phyloP scores from a whole-genome alignment of 176 grass and related monocot genomes.

The Zea luxurians region DNA sequence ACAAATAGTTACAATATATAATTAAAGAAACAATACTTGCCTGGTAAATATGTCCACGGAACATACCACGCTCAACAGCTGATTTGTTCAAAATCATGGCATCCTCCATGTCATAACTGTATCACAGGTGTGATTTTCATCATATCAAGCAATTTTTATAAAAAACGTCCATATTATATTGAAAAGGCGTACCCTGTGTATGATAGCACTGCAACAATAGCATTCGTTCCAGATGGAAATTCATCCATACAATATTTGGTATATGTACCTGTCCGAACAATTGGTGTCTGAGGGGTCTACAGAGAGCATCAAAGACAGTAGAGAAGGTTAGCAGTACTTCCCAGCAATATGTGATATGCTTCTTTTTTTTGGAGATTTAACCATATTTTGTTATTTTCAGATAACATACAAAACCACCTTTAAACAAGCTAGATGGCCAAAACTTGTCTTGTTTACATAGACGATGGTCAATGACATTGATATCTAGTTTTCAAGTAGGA shows the following conservation, averaged over 20 bases:
- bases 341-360: neutral
- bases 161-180: constrained; percentile 5
- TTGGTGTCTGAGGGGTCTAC: constrained; percentile 92
- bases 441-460: neutral
- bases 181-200: constrained; percentile 74
- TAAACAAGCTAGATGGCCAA: neutral
- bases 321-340: neutral
- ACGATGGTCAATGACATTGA: neutral
- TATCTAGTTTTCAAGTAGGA: too few species aligned
- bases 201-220: constrained; percentile 83
- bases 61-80: constrained; percentile 86
- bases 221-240: constrained; percentile 91
- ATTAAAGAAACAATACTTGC: constrained; percentile 36
- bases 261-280: constrained; percentile 82
- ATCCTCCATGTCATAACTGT: constrained; percentile 98
- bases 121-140: constrained; percentile 33
- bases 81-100: constrained; percentile 99
- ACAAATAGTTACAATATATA: neutral
- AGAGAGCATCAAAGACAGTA: constrained; percentile 38
- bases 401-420: neutral
- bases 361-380: neutral
- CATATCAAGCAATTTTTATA: constrained; percentile 17
- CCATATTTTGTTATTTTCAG: neutral
- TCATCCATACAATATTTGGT: constrained; percentile 88
- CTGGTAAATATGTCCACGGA: constrained; percentile 92